Base-by-base conservation (phyloP, 2,329 filamentous ascomycete species). In the Colletotrichum sp. region DNA sequence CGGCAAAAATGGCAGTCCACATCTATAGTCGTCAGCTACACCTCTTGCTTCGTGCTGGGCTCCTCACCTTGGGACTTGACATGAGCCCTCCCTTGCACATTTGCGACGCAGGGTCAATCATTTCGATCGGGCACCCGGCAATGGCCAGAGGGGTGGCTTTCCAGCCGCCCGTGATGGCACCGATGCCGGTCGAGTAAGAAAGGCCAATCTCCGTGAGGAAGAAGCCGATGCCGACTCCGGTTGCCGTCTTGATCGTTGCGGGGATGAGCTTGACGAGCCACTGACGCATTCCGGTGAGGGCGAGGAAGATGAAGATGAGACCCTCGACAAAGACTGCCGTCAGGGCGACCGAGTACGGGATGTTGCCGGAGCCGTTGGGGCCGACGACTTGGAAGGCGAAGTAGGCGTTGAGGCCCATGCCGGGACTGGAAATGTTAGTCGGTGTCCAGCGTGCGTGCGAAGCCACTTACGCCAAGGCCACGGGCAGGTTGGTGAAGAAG, bases 1-100 rank as follows among this genome's bases (percentile, higher is more conserved):
- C 95, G 70, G 93, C 92, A 81, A 95, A 93, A 78, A 98, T 93
- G 13, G 94, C 96, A 70, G 97, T 91, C 96, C 96, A 98, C 89
- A 97, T 87, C 91, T 93, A 75, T 32, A 52, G 4, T 28, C 18
- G 43, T 71, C n/a, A 66, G 69, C 34, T 32, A 12, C 18, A 12
- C 15, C 76, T 76, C 74, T 15, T 21, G 26, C 26, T 30, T 8
- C 28, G 56, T 10, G 73, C 76, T 16, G n/a, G 30, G 7, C 70
- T 15, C 80, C 85, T 79, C 82, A 91, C 93, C 65, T 94, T 94
- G 10, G 95, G 93, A 80, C 91, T 97, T 7, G 92, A 89, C 94
- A 97, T 96, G 81, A 95, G 92, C 28, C 92, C 88, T 24, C 87
- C 86, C 6, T 84, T 80, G 77, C 92, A 93, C 78, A 89, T 86